Percentiles rank a stretch among this genome's conserved stretches.
Evolutionary conservation across 1,284 basidiomycete species (phyloP).

Genomic region (Gymnopus androsaceus): DNA sequence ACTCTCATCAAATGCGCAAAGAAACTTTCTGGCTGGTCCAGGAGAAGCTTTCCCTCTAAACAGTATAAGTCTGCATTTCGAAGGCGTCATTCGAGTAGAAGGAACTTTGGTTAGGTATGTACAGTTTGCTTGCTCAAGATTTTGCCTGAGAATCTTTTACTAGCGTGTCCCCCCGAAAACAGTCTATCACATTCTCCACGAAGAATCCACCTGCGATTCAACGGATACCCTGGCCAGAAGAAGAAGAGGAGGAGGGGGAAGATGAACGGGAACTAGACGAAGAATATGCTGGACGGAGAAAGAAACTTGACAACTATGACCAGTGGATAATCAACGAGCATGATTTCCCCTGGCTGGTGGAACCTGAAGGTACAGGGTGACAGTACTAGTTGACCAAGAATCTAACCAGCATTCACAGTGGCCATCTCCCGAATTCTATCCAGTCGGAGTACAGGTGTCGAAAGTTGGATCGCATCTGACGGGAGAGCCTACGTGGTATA

Average conservation of each 20-base stretch:
- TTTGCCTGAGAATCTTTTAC: conserved; percentile 12
- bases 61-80: conserved; percentile 66
- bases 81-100: conserved; percentile 82
- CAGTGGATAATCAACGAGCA: conserved; percentile 73
- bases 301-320: conserved; percentile 49
- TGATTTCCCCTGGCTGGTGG: conserved; percentile 73
- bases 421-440: conserved; percentile 58
- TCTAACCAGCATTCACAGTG: conserved; percentile 41
- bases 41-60: conserved; percentile 75
- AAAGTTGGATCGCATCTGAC: conserved; percentile 82
- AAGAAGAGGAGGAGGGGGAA: conserved; percentile 42
- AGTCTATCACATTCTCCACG: conserved; percentile 73
- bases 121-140: conserved; percentile 5
- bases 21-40: conserved; percentile 74
- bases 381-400: background rate
- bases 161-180: conserved; percentile 72
- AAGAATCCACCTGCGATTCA: conserved; percentile 70
- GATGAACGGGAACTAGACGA: conserved; percentile 35
- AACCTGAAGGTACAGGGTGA: conserved; percentile 60
- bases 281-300: conserved; percentile 27
- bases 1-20: conserved; percentile 54
- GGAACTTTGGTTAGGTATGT: conserved; percentile 68
- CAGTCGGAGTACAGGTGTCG: conserved; percentile 59
- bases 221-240: conserved; percentile 76
- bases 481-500: conserved; percentile 78